Evolutionary conservation across 2,329 filamentous ascomycete genomes (phyloP).

Genomic region (Dendryphion nanum): DNA sequence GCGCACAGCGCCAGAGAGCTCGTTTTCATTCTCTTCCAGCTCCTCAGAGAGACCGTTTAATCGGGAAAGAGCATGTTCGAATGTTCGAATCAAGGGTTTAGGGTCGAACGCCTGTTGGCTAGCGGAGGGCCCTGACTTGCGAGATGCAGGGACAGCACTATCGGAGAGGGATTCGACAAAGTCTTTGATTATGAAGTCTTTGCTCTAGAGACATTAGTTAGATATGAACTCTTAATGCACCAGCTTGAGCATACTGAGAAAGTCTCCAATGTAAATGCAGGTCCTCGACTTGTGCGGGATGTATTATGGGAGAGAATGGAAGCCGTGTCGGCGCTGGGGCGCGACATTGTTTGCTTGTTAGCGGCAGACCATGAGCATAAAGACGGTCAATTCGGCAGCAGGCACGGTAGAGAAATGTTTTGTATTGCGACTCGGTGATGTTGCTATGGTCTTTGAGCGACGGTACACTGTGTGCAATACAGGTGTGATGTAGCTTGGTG

Average conservation of each 20-base stretch:
- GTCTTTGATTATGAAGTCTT: slow-evolving; percentile 95
- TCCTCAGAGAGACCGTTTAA: slow-evolving; percentile 74
- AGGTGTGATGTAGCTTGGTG: no score
- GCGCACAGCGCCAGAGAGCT: slow-evolving; percentile 83
- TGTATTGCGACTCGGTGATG: no score
- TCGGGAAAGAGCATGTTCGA: slow-evolving; percentile 73
- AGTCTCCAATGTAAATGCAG: slow-evolving; percentile 83
- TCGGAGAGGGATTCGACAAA: slow-evolving; percentile 94
- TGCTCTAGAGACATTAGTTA: slow-evolving; percentile 28
- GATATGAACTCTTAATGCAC: neutral
- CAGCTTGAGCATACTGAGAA: slow-evolving; percentile 43
- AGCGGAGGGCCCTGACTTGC: slow-evolving; percentile 65
- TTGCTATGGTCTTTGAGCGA: no score
- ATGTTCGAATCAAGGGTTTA: slow-evolving; percentile 93
- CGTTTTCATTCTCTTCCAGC: slow-evolving; percentile 85
- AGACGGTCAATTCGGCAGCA: no score
- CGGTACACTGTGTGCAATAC: no score
- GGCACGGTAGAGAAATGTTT: no score
- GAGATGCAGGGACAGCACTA: slow-evolving; percentile 72
- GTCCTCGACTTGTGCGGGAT: slow-evolving; percentile 58
- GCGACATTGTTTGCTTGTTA: slow-evolving; percentile 29
- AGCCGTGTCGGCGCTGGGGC: slow-evolving; percentile 39
- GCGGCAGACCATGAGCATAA: slow-evolving; percentile 12
- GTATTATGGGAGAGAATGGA: slow-evolving; percentile 42
- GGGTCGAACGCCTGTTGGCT: slow-evolving; percentile 69